Base-by-base conservation (phyloP, 176 grass and related monocot genomes). In the Carex scoparia region DNA sequence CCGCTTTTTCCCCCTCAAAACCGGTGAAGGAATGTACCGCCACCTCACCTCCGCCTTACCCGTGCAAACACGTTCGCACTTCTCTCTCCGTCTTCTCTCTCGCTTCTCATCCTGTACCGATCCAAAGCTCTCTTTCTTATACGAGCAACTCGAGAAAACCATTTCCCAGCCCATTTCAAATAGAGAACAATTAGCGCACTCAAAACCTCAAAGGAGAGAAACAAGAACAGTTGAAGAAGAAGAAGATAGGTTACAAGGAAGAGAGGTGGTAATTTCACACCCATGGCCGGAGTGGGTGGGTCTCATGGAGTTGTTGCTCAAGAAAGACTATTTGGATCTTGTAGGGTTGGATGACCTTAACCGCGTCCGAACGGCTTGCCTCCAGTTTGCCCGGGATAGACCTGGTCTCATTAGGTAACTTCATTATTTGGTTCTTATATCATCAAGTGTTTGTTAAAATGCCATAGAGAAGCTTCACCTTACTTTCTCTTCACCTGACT, bases 261-360 rank as follows among this genome's bases (percentile, higher is more conserved):
- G n/a, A 66, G 80, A 86, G 11, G 91, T 91, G 74, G 91, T 88
- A 46, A 86, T 95, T 46, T 90, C 83, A n/a, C 89, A 93, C 56
- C 89, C 93, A 33, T 95, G 93, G 93, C 85, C 80, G 23, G 89
- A 93, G 62, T 95, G 91, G 94, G 83, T 91, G 63, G 73, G 86
- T 10, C 84, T 95, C 79, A 91, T 95, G 91, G 91, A 95, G 80
- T 53, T 88, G 51, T 79, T 97, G 16, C 79, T 94, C 46, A 89
- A 55, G 2, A 92, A 84, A 86, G 89, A 88, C 12, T 86, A 87
- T 67, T 81, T 95, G 0, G 85, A 93, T n/a, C 85, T 83, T 51
- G 69, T 89, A 0, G 84, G 84, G 6, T 85, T 93, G 83, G 70
- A 93, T 83, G 94, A 96, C 30, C 80, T 84, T 56, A 96, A 96